Evolutionary conservation across 352 stramenopile genomes (phyloP).

Genomic region (Phytopythium mirpurense): DNA sequence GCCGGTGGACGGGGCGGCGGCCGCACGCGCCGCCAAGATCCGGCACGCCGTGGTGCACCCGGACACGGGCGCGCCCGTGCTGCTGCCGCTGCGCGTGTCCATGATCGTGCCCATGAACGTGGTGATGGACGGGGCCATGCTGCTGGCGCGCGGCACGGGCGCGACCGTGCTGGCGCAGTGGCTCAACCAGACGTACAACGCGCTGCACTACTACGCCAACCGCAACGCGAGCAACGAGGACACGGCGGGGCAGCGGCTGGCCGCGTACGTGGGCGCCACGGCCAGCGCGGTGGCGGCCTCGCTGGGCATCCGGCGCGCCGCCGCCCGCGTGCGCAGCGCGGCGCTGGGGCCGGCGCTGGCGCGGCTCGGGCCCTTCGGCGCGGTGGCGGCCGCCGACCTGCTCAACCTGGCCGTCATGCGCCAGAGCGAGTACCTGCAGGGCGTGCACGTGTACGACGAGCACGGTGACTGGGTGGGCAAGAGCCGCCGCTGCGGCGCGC

Average conservation of each 20-base stretch:
- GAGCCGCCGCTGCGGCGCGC: slow-evolving; percentile 61
- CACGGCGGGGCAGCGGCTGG: slow-evolving; percentile 56
- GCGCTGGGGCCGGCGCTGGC: slow-evolving; percentile 47
- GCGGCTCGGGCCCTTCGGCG: slow-evolving; percentile 70
- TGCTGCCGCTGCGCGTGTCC: slow-evolving; percentile 69
- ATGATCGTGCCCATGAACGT: slow-evolving; percentile 89
- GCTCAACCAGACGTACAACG: slow-evolving; percentile 90
- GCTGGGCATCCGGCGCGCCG: slow-evolving; percentile 56
- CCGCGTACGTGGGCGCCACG: slow-evolving; percentile 69
- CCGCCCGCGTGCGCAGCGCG: slow-evolving; percentile 35
- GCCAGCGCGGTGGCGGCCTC: slow-evolving; percentile 72
- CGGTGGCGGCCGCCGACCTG: slow-evolving; percentile 76
- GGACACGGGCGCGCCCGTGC: slow-evolving; percentile 57
- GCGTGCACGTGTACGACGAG: slow-evolving; percentile 80
- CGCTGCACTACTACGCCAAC: slow-evolving; percentile 88
- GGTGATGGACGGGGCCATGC: slow-evolving; percentile 77
- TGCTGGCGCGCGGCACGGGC: slow-evolving; percentile 57
- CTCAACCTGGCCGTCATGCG: slow-evolving; percentile 86
- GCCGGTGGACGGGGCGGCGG: slow-evolving; percentile 25
- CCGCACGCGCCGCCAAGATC: slow-evolving; percentile 55
- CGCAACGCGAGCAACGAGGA: slow-evolving; percentile 84
- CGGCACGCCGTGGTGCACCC: slow-evolving; percentile 72
- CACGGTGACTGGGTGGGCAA: slow-evolving; percentile 72
- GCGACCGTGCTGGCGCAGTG: slow-evolving; percentile 77
- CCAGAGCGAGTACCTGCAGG: slow-evolving; percentile 77